Evolutionary conservation across 768 basidiomycete genomes (phyloP).

Genomic region (Postia placenta): DNA sequence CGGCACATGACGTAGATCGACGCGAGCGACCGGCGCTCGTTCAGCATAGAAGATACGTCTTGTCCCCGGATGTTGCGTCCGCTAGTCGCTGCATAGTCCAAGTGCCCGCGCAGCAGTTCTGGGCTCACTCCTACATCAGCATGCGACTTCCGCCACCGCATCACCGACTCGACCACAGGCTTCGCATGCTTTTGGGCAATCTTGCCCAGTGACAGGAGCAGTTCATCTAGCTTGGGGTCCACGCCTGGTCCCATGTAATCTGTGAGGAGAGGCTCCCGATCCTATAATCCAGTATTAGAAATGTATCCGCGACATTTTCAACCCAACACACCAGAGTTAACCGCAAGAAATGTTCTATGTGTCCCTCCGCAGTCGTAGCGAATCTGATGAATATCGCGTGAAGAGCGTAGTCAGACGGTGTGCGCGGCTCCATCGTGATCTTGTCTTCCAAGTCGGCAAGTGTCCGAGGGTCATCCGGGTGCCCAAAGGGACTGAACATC

Average conservation of each 20-base stretch:
- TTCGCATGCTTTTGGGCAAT: slow-evolving; percentile 83
- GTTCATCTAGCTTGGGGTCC: slow-evolving; percentile 79
- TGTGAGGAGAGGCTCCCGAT: slow-evolving; percentile 60
- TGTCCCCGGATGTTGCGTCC: slow-evolving; percentile 30
- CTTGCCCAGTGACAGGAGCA: slow-evolving; percentile 77
- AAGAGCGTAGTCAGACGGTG: slow-evolving; percentile 83
- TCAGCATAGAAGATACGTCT: slow-evolving; percentile 47
- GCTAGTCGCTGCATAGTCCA: slow-evolving; percentile 28
- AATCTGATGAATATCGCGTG: slow-evolving; percentile 88
- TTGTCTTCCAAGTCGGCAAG: slow-evolving; percentile 63
- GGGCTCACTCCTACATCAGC: slow-evolving; percentile 45
- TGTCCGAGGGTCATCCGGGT: slow-evolving; percentile 32
- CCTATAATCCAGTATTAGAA: slow-evolving; percentile 33
- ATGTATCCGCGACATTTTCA: not conserved
- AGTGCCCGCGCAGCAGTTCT: slow-evolving; percentile 48
- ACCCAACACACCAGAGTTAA: slow-evolving; percentile 53
- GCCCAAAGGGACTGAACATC: slow-evolving; percentile 38
- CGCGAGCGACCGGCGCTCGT: slow-evolving; percentile 73
- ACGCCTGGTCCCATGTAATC: slow-evolving; percentile 65
- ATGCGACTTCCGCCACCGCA: slow-evolving; percentile 81
- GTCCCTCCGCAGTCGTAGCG: slow-evolving; percentile 70
- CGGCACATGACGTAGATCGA: slow-evolving; percentile 90
- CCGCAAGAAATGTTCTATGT: slow-evolving; percentile 70
- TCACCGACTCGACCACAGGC: slow-evolving; percentile 79
- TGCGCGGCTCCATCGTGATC: slow-evolving; percentile 64